A percentile compares a stretch with the other conserved stretches of the same genome.
Conservation (phyloP, 2,329 filamentous ascomycete genomes). For the Arthrinium phaeospermum region DNA sequence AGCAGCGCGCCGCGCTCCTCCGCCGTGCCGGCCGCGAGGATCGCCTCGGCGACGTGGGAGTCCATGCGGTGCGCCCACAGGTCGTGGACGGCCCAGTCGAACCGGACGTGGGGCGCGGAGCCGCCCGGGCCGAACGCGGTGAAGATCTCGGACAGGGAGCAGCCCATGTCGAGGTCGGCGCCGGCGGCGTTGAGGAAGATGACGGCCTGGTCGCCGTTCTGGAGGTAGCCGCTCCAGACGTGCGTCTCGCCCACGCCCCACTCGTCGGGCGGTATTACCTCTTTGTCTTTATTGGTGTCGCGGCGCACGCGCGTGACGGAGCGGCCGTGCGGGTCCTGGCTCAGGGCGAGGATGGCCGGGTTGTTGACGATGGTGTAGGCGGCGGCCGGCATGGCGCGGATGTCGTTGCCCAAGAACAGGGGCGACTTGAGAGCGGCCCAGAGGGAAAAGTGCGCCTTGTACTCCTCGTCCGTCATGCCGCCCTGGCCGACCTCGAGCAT, state of each 20-base stretch:
- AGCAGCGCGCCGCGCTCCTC: conserved; percentile 21
- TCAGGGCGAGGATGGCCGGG: conserved; percentile 22
- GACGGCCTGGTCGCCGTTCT: conserved; percentile 22
- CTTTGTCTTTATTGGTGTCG: background rate
- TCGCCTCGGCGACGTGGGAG: conserved; percentile 23
- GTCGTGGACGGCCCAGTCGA: conserved; percentile 31
- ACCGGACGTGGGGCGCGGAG: conserved; percentile 27
- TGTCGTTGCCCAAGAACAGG: conserved; percentile 20
- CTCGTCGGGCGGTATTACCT: conserved; percentile 18
- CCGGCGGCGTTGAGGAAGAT: conserved; percentile 21
- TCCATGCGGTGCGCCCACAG: conserved; percentile 31
- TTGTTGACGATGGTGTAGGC: conserved; percentile 21
- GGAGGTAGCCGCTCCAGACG: conserved; percentile 25
- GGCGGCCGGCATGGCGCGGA: conserved; percentile 14
- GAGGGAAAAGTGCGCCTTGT: conserved; percentile 23
- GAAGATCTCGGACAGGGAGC: conserved; percentile 58
- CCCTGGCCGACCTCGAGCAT: conserved; percentile 23
- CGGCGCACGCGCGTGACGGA: conserved; percentile 23
- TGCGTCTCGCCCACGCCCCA: conserved; percentile 28
- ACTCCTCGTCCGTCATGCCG: conserved; percentile 25
- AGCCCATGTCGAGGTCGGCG: conserved; percentile 56
- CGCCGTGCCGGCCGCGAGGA: conserved; percentile 23
- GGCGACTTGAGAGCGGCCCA: conserved; percentile 22
- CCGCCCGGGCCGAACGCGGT: conserved; percentile 31
- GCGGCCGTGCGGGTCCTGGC: conserved; percentile 22